These are phyloP conservation scores for Metschnikowia cubensis DNA, from an alignment of 805 yeast species.

Conservation along the genomic window DNA sequence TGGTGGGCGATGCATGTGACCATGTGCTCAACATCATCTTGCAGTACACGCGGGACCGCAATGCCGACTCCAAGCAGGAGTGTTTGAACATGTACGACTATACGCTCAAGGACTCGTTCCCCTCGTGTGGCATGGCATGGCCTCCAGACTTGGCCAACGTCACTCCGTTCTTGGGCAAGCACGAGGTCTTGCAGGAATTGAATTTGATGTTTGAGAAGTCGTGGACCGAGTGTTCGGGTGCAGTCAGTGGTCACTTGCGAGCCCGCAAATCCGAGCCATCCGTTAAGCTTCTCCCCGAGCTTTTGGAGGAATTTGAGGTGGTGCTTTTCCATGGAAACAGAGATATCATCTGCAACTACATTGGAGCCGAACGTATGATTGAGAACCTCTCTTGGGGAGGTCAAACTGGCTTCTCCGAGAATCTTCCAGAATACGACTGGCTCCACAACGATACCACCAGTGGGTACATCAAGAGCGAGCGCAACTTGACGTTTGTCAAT, in stretches of 20 bases:
- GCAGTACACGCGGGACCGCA: slow-evolving; percentile 23
- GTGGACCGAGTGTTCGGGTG: slow-evolving; percentile 79
- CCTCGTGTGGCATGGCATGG: slow-evolving; percentile 92
- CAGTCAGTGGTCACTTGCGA: slow-evolving; percentile 50
- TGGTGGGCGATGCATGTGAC: slow-evolving; percentile 39
- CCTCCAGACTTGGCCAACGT: slow-evolving; percentile 59
- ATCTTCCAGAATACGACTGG: slow-evolving; percentile 35
- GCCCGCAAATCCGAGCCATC: slow-evolving; percentile 58
- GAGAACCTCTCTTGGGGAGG: slow-evolving; percentile 58
- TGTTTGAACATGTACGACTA: slow-evolving; percentile 86
- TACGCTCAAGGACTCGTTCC: slow-evolving; percentile 64
- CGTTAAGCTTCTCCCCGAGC: slow-evolving; percentile 58
- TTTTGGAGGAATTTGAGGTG: slow-evolving; percentile 58
- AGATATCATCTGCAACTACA: slow-evolving; percentile 82
- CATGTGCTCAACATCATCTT: slow-evolving; percentile 40
- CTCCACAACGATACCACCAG: slow-evolving; percentile 35
- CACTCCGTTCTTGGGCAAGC: slow-evolving; percentile 45
- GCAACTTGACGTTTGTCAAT: slow-evolving; percentile 73
- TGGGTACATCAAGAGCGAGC: slow-evolving; percentile 44
- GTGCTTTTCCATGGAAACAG: slow-evolving; percentile 81
- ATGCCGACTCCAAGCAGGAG: slow-evolving; percentile 35
- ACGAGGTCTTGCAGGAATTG: slow-evolving; percentile 46
- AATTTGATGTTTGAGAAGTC: slow-evolving; percentile 40
- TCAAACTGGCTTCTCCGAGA: slow-evolving; percentile 46
- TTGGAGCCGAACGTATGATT: slow-evolving; percentile 69